Conservation (phyloP, 192 early-diverging fungal genomes). For the Backusella westeae region DNA sequence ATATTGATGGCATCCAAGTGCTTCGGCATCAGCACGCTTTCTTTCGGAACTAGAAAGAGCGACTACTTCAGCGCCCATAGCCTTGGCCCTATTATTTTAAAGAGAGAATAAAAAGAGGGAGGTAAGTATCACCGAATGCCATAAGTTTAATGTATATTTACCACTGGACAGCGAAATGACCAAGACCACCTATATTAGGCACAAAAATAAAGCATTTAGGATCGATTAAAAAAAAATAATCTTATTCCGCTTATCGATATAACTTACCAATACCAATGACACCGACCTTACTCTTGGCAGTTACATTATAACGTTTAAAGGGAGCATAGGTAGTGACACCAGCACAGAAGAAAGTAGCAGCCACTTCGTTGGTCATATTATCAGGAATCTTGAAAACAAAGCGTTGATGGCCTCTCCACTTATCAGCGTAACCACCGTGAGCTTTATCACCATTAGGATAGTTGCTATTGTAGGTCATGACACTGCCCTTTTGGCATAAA, state of each 20-base stretch:
- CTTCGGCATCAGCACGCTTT: conserved; percentile 57
- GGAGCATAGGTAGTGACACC: conserved; percentile 59
- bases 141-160: background rate
- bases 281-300: conserved; percentile 47
- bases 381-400: conserved; percentile 68
- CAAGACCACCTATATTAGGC: conserved; percentile 49
- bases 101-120: too few relatives aligned
- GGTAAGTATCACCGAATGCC: background rate
- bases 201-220: background rate
- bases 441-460: conserved; percentile 42
- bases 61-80: conserved; percentile 48
- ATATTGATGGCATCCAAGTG: conserved; percentile 53
- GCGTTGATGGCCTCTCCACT: conserved; percentile 46
- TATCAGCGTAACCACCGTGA: conserved; percentile 45
- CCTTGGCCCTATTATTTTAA: conserved; percentile 20
- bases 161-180: conserved; percentile 63
- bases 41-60: conserved; percentile 53
- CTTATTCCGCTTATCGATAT: too few relatives aligned
- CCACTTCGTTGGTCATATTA: conserved; percentile 47
- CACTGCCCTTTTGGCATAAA: conserved; percentile 40
- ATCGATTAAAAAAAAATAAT: too few relatives aligned
- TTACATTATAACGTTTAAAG: conserved; percentile 44
- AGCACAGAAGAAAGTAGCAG: conserved; percentile 80
- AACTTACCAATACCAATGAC: conserved; percentile 21
- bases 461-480: conserved; percentile 44